A percentile compares a stretch with the other conserved stretches of the same genome.
Evolutionary conservation across 2,329 filamentous ascomycete genomes (phyloP).

Genomic region (Pseudogymnoascus sp.): DNA sequence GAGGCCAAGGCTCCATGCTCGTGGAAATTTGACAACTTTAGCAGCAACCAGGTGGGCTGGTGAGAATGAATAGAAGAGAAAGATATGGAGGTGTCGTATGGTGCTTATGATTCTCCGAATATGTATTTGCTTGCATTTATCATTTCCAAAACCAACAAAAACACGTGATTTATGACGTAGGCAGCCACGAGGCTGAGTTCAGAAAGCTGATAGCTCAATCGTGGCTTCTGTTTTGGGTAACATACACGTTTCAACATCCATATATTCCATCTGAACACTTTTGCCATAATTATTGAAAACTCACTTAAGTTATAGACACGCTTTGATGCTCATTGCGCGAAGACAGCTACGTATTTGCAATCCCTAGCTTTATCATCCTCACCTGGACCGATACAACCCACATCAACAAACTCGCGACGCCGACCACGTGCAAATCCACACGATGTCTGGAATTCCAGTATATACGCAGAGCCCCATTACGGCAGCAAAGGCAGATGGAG

Average conservation of each 20-base stretch:
- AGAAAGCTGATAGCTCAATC: conserved; percentile 1
- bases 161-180: conserved; percentile 6
- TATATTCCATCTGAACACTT: not conserved
- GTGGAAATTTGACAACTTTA: not conserved
- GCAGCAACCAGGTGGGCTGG: not conserved
- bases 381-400: not conserved
- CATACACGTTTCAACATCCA: not conserved
- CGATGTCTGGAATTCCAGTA: conserved; percentile 55
- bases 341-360: not conserved
- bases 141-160: not conserved
- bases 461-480: conserved; percentile 53
- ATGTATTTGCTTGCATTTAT: not conserved
- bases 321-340: not conserved
- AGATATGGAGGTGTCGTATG: not conserved
- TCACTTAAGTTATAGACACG: not conserved
- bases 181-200: not conserved
- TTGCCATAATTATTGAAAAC: not conserved
- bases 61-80: not conserved
- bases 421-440: conserved; percentile 15
- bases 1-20: not conserved
- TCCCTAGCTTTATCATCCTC: not conserved
- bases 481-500: conserved; percentile 44
- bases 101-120: not conserved
- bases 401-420: not conserved
- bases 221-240: not conserved